phyloP scores from a whole-genome alignment of 1,284 basidiomycete genomes.

The Fistulina hepatica region DNA sequence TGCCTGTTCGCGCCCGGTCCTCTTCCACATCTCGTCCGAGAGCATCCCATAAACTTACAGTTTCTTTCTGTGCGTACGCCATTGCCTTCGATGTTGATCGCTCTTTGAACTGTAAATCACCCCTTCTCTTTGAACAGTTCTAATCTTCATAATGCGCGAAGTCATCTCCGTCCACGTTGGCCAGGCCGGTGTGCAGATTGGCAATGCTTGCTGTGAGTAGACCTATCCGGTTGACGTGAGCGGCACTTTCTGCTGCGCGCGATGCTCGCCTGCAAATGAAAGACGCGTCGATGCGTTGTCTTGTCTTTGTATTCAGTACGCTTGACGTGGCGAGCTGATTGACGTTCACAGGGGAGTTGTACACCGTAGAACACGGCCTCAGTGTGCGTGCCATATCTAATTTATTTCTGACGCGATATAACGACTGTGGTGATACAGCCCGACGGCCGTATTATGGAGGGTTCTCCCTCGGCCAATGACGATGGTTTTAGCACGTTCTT shows the following conservation, averaged over 20 bases:
- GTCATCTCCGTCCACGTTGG: conserved; percentile 90
- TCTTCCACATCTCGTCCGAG: not conserved
- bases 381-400: conserved; percentile 53
- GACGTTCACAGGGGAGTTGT: conserved; percentile 78
- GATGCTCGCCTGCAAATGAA: conserved; percentile 10
- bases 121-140: not conserved
- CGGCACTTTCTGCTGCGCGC: conserved; percentile 8
- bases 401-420: conserved; percentile 1
- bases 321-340: conserved; percentile 27
- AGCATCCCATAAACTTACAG: not conserved
- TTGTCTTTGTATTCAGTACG: conserved; percentile 7
- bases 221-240: conserved; percentile 14
- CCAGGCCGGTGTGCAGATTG: conserved; percentile 92
- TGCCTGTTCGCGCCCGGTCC: no score
- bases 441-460: conserved; percentile 71
- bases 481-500: conserved; percentile 98
- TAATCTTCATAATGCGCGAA: conserved; percentile 55
- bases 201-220: conserved; percentile 82
- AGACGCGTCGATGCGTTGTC: conserved; percentile 16
- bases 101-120: not conserved
- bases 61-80: not conserved
- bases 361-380: conserved; percentile 95
- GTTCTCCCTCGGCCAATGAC: conserved; percentile 63
- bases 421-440: conserved; percentile 35
- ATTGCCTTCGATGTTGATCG: not conserved